Base-by-base conservation (phyloP, 176 grass and related monocot species). In the bread wheat (Triticum aestivum) region DNA sequence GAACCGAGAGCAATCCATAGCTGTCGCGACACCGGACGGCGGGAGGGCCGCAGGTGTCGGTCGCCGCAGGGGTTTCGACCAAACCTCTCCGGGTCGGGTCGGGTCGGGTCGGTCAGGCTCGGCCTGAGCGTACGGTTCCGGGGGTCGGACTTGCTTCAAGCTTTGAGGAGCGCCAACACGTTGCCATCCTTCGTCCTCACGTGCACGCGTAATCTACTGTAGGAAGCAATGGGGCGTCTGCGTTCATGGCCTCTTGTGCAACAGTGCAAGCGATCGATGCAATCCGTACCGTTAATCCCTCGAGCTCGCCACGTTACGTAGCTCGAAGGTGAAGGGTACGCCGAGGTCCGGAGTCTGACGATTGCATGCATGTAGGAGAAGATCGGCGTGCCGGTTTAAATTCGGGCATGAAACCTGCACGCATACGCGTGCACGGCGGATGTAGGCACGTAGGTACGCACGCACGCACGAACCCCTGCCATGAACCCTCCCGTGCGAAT, bases 391-490 rank as follows among this genome's bases (percentile, higher is more conserved):
- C 39, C 33, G 33, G 24, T 73, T 8, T 21, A 8, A 5, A 13
- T 35, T 84, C 17, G 30, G 32, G 18, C 10, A n/a, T 41, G 26
- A 35, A 11, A 69, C 44, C 30, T 39, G 81, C 51, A 64, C 65
- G 81, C 75, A 51, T 33, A 62, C 68, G 61, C 89, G 21, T 44
- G 69, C 77, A 59, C 34, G 66, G 33, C 18, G 29, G 79, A 37
- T 37, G 61, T 78, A 52, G 63, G 12, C 3, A 49, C 7, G 9
- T 29, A 24, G 20, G 20, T 21, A 49, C 4, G 45, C 12, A 52
- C 49, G 49, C 13, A 51, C 47, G 11, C 3, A 62, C 52, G 9
- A 37, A 14, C 32, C 34, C 33, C n/a, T 33, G 42, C 44, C 65
- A 77, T 14, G 11, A 66, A 29, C 58, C 20, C 34, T 85, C 73